Evolutionary conservation across 345 rosid genomes (phyloP).

Genomic region (Orychophragmus violaceus): DNA sequence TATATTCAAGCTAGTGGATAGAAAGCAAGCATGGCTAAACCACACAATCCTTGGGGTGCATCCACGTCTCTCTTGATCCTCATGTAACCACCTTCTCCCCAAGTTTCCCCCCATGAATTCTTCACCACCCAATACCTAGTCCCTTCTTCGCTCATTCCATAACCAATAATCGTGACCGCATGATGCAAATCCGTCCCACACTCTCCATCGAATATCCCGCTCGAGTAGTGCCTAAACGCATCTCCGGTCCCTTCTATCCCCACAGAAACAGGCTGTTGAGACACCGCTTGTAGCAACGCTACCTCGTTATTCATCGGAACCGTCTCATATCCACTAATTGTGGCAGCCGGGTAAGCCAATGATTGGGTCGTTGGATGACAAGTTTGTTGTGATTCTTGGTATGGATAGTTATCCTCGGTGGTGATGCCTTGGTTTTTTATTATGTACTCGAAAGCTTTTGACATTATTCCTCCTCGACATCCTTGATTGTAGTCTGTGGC

Average conservation of each 20-base stretch:
- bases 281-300: slow-evolving; percentile 8
- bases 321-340: slow-evolving; percentile 16
- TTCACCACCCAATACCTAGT: slow-evolving; percentile 42
- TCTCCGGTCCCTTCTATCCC: slow-evolving; percentile 28
- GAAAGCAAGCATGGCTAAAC: slow-evolving; percentile 36
- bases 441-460: slow-evolving; percentile 34
- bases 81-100: slow-evolving; percentile 53
- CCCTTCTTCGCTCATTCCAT: slow-evolving; percentile 31
- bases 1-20: slow-evolving; percentile 35
- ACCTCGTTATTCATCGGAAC: slow-evolving; percentile 17
- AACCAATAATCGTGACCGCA: slow-evolving; percentile 42
- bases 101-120: slow-evolving; percentile 49
- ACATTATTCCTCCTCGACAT: slow-evolving; percentile 35
- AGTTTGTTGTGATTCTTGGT: slow-evolving; percentile 22
- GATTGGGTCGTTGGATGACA: slow-evolving; percentile 33
- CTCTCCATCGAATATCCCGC: slow-evolving; percentile 34
- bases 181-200: slow-evolving; percentile 40
- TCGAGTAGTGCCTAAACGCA: slow-evolving; percentile 25
- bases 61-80: slow-evolving; percentile 38
- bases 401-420: slow-evolving; percentile 33
- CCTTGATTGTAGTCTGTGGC: slow-evolving; percentile 33
- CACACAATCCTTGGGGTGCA: slow-evolving; percentile 36
- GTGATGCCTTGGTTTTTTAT: slow-evolving; percentile 35
- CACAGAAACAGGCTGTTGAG: slow-evolving; percentile 39
- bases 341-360: not conserved